Conservation (phyloP, 345 rosid genomes). For the Lumnitzera racemosa region DNA sequence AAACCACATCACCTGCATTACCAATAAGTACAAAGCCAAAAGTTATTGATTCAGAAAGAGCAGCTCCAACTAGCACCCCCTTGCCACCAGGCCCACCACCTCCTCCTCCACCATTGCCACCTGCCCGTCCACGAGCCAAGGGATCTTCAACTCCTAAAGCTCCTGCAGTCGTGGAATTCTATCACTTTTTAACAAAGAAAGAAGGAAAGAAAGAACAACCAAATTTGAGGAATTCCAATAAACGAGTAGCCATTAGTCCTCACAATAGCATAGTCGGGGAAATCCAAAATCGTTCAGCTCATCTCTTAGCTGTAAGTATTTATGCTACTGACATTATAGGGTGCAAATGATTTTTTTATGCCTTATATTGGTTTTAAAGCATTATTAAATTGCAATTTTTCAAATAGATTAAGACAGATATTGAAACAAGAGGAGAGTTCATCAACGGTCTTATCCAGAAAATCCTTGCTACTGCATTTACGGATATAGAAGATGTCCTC, state of each 20-base stretch:
- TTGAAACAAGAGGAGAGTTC: constrained; percentile 78
- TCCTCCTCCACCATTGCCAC: constrained; percentile 63
- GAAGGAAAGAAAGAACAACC: constrained; percentile 35
- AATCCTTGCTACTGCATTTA: constrained; percentile 52
- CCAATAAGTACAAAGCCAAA: constrained; percentile 19
- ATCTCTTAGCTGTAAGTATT: constrained; percentile 70
- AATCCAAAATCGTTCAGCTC: constrained; percentile 83
- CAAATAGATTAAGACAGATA: constrained; percentile 64
- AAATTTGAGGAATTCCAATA: constrained; percentile 22
- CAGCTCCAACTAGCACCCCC: constrained; percentile 22
- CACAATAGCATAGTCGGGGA: constrained; percentile 85
- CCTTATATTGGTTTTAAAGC: too few species aligned
- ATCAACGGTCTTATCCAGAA: constrained; percentile 62
- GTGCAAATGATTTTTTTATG: too few species aligned
- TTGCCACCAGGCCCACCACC: constrained; percentile 42
- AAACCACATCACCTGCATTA: constrained; percentile 9
- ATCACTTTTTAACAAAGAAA: constrained; percentile 40
- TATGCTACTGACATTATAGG: background rate
- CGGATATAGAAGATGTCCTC: constrained; percentile 69
- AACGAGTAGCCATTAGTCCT: constrained; percentile 30
- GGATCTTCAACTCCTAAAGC: constrained; percentile 38
- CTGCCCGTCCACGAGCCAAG: constrained; percentile 37
- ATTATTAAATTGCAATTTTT: background rate
- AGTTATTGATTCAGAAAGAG: constrained; percentile 12
- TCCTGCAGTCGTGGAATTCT: constrained; percentile 41